Evolutionary conservation across 441 rosid genomes (phyloP), one percentile per base, ranked within the genome.

Genomic region (Corymbia calophylla): DNA sequence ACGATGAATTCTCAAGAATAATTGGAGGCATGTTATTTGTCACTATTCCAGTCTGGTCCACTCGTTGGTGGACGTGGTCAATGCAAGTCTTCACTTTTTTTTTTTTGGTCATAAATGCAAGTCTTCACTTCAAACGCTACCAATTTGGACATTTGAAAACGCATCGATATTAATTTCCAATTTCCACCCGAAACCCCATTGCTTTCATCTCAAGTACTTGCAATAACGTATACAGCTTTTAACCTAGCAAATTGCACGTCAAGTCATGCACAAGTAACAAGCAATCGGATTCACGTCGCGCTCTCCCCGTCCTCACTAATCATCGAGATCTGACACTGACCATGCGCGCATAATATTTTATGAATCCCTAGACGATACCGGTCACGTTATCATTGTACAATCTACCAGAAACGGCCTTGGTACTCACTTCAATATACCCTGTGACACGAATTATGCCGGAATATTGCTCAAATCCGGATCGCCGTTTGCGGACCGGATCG

Each of bases 401-500:
- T 23, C 62, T 56, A 56, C 25, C 9, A 21, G 2, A 56, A 12
- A 56, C 10, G 2, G 0, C 7, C 7, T 58, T 6, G 7, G 64
- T 25, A 58, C 25, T 58, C 64, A 10, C 64, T 58, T 25, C 64
- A 4, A n/a, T 58, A 9, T 58, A 58, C n/a, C 64, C 25, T 5
- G 64, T 14, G 0, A 58, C n/a, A 58, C 5, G 64, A 29, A 58
- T 58, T 25, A 39, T 39, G n/a, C 15, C 3, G 1, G 64, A 58
- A 58, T 25, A 58, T 14, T 13, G 64, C 11, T 58, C 6, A 11
- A 58, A 58, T 58, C n/a, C 14, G 1, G 25, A 10, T 58, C 0
- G 0, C n/a, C 3, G 0, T 58, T 58, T 0, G 1, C 62, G 21
- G 39, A 58, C 3, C 13, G 6, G 29, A 4, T 58, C 6, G 0